Base-by-base conservation (phyloP, 352 stramenopile genomes). In the Phytophthora europaea region DNA sequence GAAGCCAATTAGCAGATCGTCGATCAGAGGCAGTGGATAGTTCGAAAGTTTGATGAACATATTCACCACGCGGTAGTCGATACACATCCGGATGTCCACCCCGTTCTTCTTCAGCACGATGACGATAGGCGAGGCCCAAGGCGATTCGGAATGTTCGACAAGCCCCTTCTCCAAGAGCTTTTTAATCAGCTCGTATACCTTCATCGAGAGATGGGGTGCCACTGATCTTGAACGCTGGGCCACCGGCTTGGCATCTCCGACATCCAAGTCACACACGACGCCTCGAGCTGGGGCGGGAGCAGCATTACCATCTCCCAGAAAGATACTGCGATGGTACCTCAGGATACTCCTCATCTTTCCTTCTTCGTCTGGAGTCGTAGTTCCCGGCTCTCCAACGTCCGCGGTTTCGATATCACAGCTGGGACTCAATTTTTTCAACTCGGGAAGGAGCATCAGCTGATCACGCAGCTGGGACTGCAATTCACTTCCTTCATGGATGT, bases 1-100 rank as follows among this genome's bases (percentile, higher is more conserved):
- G n/a, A 79, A 82, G 34, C 64, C 72, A 15, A 68, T 57, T 4
- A 80, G 40, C 0, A 78, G 52, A 16, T 81, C 70, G 18, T 81
- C 65, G 34, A 81, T 78, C 4, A 77, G 6, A 0, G 59, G 48
- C 0, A 80, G 45, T 0, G 73, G 68, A 10, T 80, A 77, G 12
- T 52, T 70, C 10, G 56, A 43, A 2, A 79, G 47, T 20, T 60
- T 45, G 12, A 67, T 60, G 8, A 77, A 69, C 1, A 18, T 0
- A 23, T 77, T 74, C 51, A 80, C 64, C 3, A 20, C 6, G 0
- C 64, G 48, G 7, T 70, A 77, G 13, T 80, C 69, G 15, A 80
- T 77, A 16, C 73, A 71, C n/a, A 65, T 61, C 3, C 64, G 40
- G 8, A 71, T 65, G 23, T 62, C 48, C 6, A 66, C 31, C 0